A percentile compares a stretch with the other conserved stretches of the same genome.
Evolutionary conservation across 495 filamentous ascomycete species (phyloP).

Genomic region (Aspergillus carlsbadensis): DNA sequence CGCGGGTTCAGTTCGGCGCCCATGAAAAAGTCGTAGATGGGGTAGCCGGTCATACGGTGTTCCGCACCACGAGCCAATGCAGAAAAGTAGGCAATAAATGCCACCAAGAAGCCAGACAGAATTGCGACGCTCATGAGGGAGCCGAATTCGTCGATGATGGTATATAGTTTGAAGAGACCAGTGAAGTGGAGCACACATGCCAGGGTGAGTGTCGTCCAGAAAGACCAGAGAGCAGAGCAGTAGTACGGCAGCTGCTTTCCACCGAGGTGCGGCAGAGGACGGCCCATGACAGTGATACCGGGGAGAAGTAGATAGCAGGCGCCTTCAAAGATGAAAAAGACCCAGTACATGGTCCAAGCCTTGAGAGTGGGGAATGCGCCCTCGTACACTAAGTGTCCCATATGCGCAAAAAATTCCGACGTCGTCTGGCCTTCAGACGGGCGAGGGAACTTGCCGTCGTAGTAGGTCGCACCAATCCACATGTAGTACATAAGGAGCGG

Average conservation of each 20-base stretch:
- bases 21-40: constrained; percentile 98
- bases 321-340: constrained; percentile 80
- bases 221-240: constrained; percentile 84
- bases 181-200: constrained; percentile 70
- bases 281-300: constrained; percentile 79
- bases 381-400: constrained; percentile 69
- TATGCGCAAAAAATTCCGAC: constrained; percentile 63
- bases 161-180: constrained; percentile 87
- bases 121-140: constrained; percentile 88
- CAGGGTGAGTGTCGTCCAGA: constrained; percentile 79
- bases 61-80: constrained; percentile 74
- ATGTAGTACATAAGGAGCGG: constrained; percentile 97
- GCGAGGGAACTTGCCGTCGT: constrained; percentile 75
- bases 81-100: constrained; percentile 80
- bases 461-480: constrained; percentile 95
- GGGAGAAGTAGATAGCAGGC: constrained; percentile 80
- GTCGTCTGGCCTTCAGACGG: constrained; percentile 64
- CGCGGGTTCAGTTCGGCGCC: constrained; percentile 95
- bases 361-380: constrained; percentile 75
- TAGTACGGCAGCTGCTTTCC: constrained; percentile 88
- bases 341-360: constrained; percentile 93
- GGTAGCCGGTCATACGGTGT: constrained; percentile 90
- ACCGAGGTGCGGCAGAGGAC: constrained; percentile 76
- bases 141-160: constrained; percentile 93
- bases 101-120: constrained; percentile 77